Evolutionary conservation across 768 basidiomycete species (phyloP).

Genomic region (Phylloporus arenicola): DNA sequence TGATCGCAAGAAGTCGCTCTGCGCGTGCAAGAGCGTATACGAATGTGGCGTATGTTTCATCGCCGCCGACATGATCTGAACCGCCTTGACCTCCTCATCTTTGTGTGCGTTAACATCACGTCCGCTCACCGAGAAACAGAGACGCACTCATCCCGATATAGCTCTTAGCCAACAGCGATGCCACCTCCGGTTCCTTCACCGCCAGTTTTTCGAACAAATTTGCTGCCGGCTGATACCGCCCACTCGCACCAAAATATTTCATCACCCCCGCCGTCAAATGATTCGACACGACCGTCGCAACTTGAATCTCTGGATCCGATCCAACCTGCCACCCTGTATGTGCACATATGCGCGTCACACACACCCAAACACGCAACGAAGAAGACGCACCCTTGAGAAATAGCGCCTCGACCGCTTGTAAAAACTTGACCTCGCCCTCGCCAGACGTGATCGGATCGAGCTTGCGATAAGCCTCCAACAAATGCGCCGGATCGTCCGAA

Average conservation of each 20-base stretch:
- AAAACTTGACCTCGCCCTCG: constrained; percentile 85
- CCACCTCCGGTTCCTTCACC: constrained; percentile 84
- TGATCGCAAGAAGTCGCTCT: constrained; percentile 87
- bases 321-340: constrained; percentile 92
- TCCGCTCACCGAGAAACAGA: not conserved
- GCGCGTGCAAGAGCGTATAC: constrained; percentile 89
- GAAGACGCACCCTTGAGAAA: constrained; percentile 68
- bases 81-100: constrained; percentile 99
- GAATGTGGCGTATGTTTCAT: constrained; percentile 85
- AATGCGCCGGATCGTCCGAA: constrained; percentile 90
- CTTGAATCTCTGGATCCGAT: constrained; percentile 97
- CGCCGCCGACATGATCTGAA: constrained; percentile 85
- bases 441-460: constrained; percentile 88
- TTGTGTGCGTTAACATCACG: not conserved
- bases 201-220: constrained; percentile 91
- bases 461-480: constrained; percentile 90
- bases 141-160: constrained; percentile 97
- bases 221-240: constrained; percentile 78
- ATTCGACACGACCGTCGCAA: constrained; percentile 93
- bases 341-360: not conserved
- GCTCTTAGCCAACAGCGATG: constrained; percentile 77
- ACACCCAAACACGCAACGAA: too few species aligned
- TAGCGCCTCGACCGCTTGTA: constrained; percentile 83
- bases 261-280: constrained; percentile 91
- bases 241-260: constrained; percentile 95